Evolutionary conservation across 2,329 filamentous ascomycete genomes (phyloP), one percentile per base, ranked within the genome.

Genomic region (Dactylonectria estremocensis): DNA sequence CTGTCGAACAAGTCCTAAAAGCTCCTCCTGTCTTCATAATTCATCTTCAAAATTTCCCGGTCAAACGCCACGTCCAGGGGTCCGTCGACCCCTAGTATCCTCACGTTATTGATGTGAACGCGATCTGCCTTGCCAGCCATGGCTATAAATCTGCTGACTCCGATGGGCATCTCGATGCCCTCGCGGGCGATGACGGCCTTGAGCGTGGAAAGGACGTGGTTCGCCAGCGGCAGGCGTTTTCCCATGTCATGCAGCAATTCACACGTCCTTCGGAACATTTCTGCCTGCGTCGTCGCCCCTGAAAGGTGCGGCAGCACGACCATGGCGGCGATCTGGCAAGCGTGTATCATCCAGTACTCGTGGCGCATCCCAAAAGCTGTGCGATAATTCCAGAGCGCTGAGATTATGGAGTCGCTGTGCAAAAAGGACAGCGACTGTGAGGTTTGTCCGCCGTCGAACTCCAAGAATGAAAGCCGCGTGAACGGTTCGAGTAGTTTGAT

Each of bases 311-410:
- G 46, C 3, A 64, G 11, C 14, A 61, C 14, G 1, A 49, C 13
- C 20, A 28, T 3, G 6, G 50, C 67, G 3, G 60, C 62, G 5
- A 49, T 24, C 18, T 48, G 59, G 37, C 69, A 68, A 3, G 69
- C 62, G n/a, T 66, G 61, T 13, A 50, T 24, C 31, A 68, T 60
- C 66, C 73, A 76, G 49, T 70, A 70, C 43, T 75, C 75, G 48
- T 72, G 66, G 22, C 62, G 71, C 60, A 72, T 64, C 31, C 72
- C 71, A 40, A 73, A 71, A 1, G 61, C 70, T n/a, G 71, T 67
- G 43, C 77, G 75, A 18, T 76, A 78, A 57, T 73, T 74, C 59
- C 68, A 71, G n/a, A 76, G 46, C 5, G 62, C 37, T 20, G 55
- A 59, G 10, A 74, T 64, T 24, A 76, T 46, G 20, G 69, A 61